Percentiles rank a stretch among this genome's conserved stretches.
phyloP scores from a whole-genome alignment of 306 rosid species.

The Quercus ilex region DNA sequence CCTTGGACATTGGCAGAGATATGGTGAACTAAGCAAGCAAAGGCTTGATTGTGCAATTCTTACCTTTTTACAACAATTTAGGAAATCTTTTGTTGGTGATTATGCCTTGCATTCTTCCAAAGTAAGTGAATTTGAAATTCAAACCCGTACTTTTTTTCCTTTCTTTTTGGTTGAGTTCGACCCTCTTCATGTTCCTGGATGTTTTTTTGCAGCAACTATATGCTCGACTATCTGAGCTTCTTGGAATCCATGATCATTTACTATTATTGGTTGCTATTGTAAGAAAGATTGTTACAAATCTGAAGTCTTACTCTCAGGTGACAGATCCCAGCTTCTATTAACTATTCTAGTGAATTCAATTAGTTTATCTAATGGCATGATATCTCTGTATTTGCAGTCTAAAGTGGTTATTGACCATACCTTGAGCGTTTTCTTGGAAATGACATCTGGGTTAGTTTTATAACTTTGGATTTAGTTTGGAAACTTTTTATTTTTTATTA shows the following conservation, averaged over 20 bases:
- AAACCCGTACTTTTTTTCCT: not conserved
- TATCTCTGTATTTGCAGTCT: conserved; percentile 47
- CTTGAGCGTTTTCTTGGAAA: conserved; percentile 87
- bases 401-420: conserved; percentile 97
- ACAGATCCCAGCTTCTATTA: not conserved
- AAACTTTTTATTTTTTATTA: too few relatives aligned
- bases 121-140: conserved; percentile 44
- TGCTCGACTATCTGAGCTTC: conserved; percentile 81
- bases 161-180: conserved; percentile 7
- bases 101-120: conserved; percentile 99
- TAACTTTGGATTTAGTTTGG: not conserved
- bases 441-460: conserved; percentile 89
- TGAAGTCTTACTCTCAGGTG: conserved; percentile 80
- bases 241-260: conserved; percentile 84
- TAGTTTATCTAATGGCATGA: not conserved
- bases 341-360: not conserved
- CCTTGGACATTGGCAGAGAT: conserved; percentile 62
- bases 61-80: conserved; percentile 87
- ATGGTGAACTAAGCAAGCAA: conserved; percentile 88
- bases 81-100: conserved; percentile 95
- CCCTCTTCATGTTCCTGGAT: conserved; percentile 8
- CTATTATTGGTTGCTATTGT: conserved; percentile 68
- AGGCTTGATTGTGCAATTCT: conserved; percentile 97
- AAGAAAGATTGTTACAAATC: conserved; percentile 86
- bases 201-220: conserved; percentile 70